Base-by-base conservation (phyloP, 768 basidiomycete species). In the Termitomyces heimii region DNA sequence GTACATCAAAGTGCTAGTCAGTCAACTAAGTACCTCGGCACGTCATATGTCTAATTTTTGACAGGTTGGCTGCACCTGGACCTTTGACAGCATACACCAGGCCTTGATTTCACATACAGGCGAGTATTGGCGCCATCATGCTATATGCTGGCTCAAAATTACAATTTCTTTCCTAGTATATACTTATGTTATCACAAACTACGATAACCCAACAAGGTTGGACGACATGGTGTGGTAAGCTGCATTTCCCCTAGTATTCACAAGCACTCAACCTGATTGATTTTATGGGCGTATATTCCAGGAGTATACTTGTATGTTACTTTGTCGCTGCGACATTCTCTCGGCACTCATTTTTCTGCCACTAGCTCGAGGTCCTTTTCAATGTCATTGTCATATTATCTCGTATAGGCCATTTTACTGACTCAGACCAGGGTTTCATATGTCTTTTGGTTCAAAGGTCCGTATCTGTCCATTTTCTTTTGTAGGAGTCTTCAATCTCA, bases 371-470 rank as follows among this genome's bases (percentile, higher is more conserved):
- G 67, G 82, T 84, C 13, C 63, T 83, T 35, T 82, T 82, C 66
- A 83, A 81, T 62, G 82, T 81, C 60, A 57, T 74, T 62, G 26
- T 35, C 14, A 2, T 22, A 22, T 22, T 39, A 6, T 37, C n/a
- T 39, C 28, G 12, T 43, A 39, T 50, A 14, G 10, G 7, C 10
- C 44, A 24, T 16, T 44, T 43, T 43, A 13, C 13, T 56, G n/a
- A 49, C 22, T 47, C 22, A 28, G 13, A 39, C 12, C 42, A 82
- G 81, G 80, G 78, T 4, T 73, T 82, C 49, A 79, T 81, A 46
- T 80, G 80, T 4, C 64, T 83, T n/a, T 66, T 84, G 18, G 82
- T 83, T 4, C 82, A 83, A 75, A 71, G 74, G 80, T 81, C 58
- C 20, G 69, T 52, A 42, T 55, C 35, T 48, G 14, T 32, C 16